Evolutionary conservation across 2,329 filamentous ascomycete genomes (phyloP).

Genomic region (Stemphylium beticola): DNA sequence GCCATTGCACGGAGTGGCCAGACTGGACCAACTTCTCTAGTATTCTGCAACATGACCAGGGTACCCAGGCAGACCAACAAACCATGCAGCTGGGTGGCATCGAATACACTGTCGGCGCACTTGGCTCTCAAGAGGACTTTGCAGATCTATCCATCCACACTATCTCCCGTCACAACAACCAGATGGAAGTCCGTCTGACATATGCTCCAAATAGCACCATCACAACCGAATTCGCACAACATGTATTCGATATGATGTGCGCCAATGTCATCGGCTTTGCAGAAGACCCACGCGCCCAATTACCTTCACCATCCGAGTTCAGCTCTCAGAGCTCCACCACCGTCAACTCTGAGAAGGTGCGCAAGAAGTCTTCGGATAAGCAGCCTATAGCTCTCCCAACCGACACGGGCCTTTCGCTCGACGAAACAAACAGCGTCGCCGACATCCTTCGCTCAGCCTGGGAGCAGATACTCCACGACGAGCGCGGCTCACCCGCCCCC

Average conservation of each 20-base stretch:
- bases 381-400: conserved; percentile 31
- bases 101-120: conserved; percentile 38
- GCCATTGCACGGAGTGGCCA: conserved; percentile 46
- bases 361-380: conserved; percentile 35
- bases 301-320: conserved; percentile 36
- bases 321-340: conserved; percentile 33
- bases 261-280: conserved; percentile 35
- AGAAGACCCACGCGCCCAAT: conserved; percentile 34
- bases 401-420: conserved; percentile 33
- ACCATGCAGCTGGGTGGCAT: conserved; percentile 56
- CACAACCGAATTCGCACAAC: conserved; percentile 58
- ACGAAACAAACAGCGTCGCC: conserved; percentile 32
- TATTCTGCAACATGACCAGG: conserved; percentile 44
- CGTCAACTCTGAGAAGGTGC: conserved; percentile 27
- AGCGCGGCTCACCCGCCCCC: conserved; percentile 24
- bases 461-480: conserved; percentile 39
- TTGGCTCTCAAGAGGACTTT: conserved; percentile 41
- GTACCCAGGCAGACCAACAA: conserved; percentile 45
- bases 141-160: conserved; percentile 43
- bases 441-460: conserved; percentile 36
- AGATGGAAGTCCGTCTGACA: conserved; percentile 39
- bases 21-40: conserved; percentile 47
- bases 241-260: conserved; percentile 51
- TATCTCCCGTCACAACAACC: conserved; percentile 25
- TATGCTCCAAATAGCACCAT: conserved; percentile 53